These are phyloP conservation scores for Magnusiomyces sp. DNA, from an alignment of 1,139 yeast species.

Conservation along the genomic window DNA sequence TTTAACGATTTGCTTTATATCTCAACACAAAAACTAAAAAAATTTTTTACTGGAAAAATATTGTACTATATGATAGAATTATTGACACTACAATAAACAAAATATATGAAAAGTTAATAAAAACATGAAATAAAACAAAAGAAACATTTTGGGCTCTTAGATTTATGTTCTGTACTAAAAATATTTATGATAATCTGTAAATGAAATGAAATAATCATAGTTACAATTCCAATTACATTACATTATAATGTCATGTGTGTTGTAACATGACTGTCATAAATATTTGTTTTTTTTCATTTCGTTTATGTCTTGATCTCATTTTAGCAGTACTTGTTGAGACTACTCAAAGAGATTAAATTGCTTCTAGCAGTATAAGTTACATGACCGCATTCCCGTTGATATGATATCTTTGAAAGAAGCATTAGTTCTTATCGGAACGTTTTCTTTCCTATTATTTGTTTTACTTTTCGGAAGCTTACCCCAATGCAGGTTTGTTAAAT, in stretches of 20 bases:
- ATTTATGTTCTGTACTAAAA: no score
- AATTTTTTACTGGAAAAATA: neutral
- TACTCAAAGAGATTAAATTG: neutral
- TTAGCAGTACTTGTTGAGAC: neutral
- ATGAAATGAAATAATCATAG: no score
- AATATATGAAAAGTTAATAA: neutral
- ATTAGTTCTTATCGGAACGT: conserved; percentile 16
- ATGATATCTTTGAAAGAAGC: neutral
- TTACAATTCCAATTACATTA: no score
- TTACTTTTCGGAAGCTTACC: conserved; percentile 51
- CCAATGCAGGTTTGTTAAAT: conserved; percentile 30
- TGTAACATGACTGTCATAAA: no score
- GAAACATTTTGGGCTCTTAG: no score
- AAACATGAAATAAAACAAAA: no score
- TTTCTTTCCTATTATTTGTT: conserved; percentile 24
- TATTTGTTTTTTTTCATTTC: no score
- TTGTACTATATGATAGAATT: neutral
- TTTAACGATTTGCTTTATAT: neutral
- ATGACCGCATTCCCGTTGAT: neutral
- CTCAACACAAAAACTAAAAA: neutral
- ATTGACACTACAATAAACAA: neutral
- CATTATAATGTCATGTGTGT: no score
- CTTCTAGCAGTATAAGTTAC: neutral
- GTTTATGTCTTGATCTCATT: no score
- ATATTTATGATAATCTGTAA: no score